phyloP scores from a whole-genome alignment of 495 filamentous ascomycete genomes.

The Penicillium angulare region DNA sequence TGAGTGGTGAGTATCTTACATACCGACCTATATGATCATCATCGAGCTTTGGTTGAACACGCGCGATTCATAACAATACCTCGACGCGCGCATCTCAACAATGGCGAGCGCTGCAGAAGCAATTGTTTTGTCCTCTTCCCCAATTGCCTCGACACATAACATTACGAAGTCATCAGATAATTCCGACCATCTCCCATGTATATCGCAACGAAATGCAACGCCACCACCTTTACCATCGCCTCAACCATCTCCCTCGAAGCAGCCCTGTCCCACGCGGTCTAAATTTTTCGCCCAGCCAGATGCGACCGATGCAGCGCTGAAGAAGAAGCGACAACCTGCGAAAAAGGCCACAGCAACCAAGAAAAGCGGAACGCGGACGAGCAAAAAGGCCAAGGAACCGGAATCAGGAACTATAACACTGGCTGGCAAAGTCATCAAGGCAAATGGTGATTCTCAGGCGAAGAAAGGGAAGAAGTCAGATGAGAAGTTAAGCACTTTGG shows the following conservation, averaged over 20 bases:
- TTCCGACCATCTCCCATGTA: constrained; percentile 8
- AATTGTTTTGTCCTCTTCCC: constrained; percentile 44
- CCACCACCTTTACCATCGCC: constrained; percentile 33
- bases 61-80: not conserved
- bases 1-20: too few species aligned
- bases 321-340: constrained; percentile 5
- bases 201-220: constrained; percentile 23
- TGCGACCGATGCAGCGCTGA: constrained; percentile 5
- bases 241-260: constrained; percentile 34
- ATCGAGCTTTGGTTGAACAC: not conserved
- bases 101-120: constrained; percentile 34
- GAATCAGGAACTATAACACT: constrained; percentile 34
- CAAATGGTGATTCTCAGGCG: constrained; percentile 10
- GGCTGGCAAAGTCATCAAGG: constrained; percentile 35
- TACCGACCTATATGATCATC: not conserved
- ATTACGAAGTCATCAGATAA: constrained; percentile 12
- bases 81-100: too few species aligned
- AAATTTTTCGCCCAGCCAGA: constrained; percentile 25
- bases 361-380: constrained; percentile 21
- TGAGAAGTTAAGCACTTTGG: too few species aligned
- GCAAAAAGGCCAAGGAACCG: constrained; percentile 15
- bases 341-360: constrained; percentile 17
- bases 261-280: constrained; percentile 30
- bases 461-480: constrained; percentile 15
- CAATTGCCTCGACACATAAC: constrained; percentile 23